These are phyloP conservation scores for Hemisphaericaspora nanyangensis DNA, from an alignment of 805 yeast genomes.

Conservation along the genomic window DNA sequence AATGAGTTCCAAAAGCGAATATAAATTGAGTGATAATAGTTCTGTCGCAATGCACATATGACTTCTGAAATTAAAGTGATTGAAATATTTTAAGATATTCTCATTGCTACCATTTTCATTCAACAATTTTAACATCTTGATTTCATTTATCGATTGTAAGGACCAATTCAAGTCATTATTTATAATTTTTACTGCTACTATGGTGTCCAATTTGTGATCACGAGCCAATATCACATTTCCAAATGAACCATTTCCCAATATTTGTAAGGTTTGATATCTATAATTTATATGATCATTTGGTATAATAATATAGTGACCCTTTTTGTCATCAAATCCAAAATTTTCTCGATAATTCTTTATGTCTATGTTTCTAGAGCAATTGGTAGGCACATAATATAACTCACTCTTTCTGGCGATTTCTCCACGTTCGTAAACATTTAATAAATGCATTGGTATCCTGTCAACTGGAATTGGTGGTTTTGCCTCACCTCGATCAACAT, in stretches of 20 bases:
- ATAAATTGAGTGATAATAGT: conserved; percentile 61
- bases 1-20: conserved; percentile 51
- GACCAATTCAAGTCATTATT: conserved; percentile 72
- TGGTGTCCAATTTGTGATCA: conserved; percentile 56
- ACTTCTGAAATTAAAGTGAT: conserved; percentile 74
- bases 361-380: conserved; percentile 21
- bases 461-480: conserved; percentile 3
- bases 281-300: conserved; percentile 72
- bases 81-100: conserved; percentile 50
- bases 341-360: conserved; percentile 41
- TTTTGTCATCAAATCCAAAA: conserved; percentile 69
- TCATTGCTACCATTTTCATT: conserved; percentile 14
- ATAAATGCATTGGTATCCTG: conserved; percentile 7
- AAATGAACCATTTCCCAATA: conserved; percentile 77
- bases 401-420: conserved; percentile 50
- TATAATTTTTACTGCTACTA: conserved; percentile 74
- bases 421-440: conserved; percentile 57
- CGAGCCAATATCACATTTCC: conserved; percentile 70
- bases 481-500: background rate
- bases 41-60: conserved; percentile 83
- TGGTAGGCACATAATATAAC: conserved; percentile 49
- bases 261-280: conserved; percentile 57
- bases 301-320: conserved; percentile 55
- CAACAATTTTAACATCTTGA: conserved; percentile 57
- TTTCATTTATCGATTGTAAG: conserved; percentile 74